Percentiles rank a stretch among this genome's conserved stretches.
These are phyloP conservation scores for Platanthera guangdongensis DNA, from an alignment of 106 monocot species.

Conservation along the genomic window DNA sequence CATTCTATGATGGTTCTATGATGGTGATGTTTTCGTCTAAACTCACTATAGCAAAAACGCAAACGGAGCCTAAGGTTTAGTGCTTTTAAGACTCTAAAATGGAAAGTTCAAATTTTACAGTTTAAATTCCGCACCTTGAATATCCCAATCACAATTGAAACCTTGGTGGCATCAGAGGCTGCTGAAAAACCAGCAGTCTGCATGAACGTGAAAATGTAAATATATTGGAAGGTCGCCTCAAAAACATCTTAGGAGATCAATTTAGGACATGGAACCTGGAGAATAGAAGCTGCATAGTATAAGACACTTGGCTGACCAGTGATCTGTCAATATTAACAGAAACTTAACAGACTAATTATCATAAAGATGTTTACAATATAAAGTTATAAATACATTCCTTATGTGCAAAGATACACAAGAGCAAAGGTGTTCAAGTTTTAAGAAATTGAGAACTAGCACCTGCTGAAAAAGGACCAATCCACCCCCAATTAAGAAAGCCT, in stretches of 20 bases:
- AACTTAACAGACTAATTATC: neutral
- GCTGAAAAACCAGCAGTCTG: constrained; percentile 97
- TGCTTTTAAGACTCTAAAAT: too few relatives aligned
- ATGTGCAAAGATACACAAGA: neutral
- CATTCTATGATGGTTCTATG: too few relatives aligned
- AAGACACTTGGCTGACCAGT: constrained; percentile 97
- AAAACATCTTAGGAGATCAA: neutral
- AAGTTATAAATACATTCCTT: neutral
- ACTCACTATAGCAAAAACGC: too few relatives aligned
- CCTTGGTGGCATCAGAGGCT: constrained; percentile 93
- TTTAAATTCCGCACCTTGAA: constrained; percentile 55
- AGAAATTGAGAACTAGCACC: constrained; percentile 23
- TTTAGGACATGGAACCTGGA: constrained; percentile 48
- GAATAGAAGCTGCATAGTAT: constrained; percentile 95
- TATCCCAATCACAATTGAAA: constrained; percentile 78
- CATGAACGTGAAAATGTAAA: constrained; percentile 5
- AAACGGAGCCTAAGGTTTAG: too few relatives aligned
- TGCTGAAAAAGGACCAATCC: constrained; percentile 98
- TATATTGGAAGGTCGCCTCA: neutral
- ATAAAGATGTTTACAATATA: neutral
- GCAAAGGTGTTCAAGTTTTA: neutral
- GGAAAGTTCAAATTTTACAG: neutral
- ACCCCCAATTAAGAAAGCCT: constrained; percentile 90
- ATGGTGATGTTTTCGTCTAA: too few relatives aligned
- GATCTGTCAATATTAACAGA: constrained; percentile 40